These are phyloP conservation scores for Ciborinia camelliae DNA, from an alignment of 2,329 filamentous ascomycete genomes.

Conservation along the genomic window DNA sequence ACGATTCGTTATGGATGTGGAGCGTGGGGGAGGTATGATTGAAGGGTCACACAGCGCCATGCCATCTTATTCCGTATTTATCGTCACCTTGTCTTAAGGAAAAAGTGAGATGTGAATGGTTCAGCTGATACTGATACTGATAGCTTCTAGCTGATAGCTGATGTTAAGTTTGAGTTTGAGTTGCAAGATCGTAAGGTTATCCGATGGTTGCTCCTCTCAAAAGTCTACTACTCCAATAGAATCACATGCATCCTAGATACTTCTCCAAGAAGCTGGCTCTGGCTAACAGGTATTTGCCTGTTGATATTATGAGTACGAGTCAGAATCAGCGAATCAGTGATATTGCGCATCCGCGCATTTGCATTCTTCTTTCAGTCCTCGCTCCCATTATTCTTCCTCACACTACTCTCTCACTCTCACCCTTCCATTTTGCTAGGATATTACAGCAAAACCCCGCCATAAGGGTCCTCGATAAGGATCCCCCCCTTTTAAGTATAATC, in stretches of 20 bases:
- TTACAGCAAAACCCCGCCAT: too few relatives aligned
- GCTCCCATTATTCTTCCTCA: not conserved
- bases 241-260: too few relatives aligned
- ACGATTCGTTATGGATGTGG: not conserved
- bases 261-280: not conserved
- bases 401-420: too few relatives aligned
- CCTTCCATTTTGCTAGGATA: conserved; percentile 8
- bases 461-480: too few relatives aligned
- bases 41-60: not conserved
- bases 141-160: not conserved
- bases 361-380: not conserved
- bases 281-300: not conserved
- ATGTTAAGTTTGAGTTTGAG: too few relatives aligned
- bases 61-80: not conserved
- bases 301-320: not conserved
- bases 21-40: not conserved
- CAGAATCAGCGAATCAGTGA: not conserved
- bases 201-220: conserved; percentile 3
- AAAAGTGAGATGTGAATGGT: conserved; percentile 7
- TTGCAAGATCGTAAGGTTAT: not conserved
- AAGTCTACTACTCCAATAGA: too few relatives aligned
- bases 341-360: not conserved
- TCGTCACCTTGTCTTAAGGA: not conserved
- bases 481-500: too few relatives aligned
- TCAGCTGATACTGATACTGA: conserved; percentile 6